A percentile compares a stretch with the other conserved stretches of the same genome.
These are phyloP conservation scores for Hanseniaspora thailandica DNA, from an alignment of 805 yeast genomes.

Conservation along the genomic window DNA sequence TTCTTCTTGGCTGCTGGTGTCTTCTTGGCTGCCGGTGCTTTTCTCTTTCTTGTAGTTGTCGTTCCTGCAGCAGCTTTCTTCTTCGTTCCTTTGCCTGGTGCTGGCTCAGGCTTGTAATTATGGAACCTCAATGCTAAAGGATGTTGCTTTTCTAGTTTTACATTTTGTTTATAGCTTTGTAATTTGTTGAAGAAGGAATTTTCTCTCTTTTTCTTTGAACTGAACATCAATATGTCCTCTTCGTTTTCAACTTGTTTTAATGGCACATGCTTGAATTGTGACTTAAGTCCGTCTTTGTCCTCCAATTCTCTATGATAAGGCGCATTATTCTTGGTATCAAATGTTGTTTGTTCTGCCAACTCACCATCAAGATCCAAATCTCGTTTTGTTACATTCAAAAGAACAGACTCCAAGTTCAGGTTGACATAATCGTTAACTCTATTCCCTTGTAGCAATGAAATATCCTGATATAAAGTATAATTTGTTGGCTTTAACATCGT, in stretches of 20 bases:
- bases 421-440: constrained; percentile 10
- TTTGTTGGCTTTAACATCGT: constrained; percentile 9
- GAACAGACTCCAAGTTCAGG: constrained; percentile 4
- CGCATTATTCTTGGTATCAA: not conserved
- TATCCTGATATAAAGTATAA: constrained; percentile 9
- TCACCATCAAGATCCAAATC: constrained; percentile 7
- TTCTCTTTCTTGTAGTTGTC: not conserved
- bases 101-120: constrained; percentile 6
- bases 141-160: constrained; percentile 13
- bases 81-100: not conserved
- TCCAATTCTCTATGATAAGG: constrained; percentile 3
- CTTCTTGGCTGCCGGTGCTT: constrained; percentile 4
- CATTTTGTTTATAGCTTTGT: constrained; percentile 9
- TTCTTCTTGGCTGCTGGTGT: constrained; percentile 6
- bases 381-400: constrained; percentile 8
- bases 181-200: constrained; percentile 9
- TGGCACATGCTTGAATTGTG: constrained; percentile 4
- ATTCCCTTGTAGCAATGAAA: constrained; percentile 2
- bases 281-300: not conserved
- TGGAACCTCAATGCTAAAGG: constrained; percentile 12
- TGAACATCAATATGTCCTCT: constrained; percentile 3
- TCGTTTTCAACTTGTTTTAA: constrained; percentile 8
- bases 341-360: not conserved
- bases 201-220: constrained; percentile 7
- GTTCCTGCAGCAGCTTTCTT: not conserved